Evolutionary conservation across 2,329 filamentous ascomycete genomes (phyloP).

Genomic region (Paramyrothecium sp.): DNA sequence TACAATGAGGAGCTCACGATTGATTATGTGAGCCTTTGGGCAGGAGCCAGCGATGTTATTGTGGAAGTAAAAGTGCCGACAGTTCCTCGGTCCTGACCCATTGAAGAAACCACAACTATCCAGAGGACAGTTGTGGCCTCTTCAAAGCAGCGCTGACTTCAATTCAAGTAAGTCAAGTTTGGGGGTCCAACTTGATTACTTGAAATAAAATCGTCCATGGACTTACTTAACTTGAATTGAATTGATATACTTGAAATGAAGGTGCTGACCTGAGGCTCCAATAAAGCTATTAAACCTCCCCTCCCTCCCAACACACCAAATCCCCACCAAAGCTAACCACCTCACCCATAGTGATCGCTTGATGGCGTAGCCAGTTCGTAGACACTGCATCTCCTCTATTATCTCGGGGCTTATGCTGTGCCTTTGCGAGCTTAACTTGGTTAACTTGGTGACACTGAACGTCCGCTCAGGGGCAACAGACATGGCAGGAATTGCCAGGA

Average conservation of each 20-base stretch:
- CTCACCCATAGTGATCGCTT: constrained; percentile 1
- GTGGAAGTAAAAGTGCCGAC: too few species aligned
- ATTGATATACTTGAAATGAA: constrained; percentile 2
- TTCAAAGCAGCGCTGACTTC: constrained; percentile 2
- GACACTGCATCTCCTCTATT: constrained; percentile 1
- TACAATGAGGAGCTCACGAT: too few species aligned
- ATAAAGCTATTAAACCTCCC: not conserved
- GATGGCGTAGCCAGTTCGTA: constrained; percentile 1
- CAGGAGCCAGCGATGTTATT: too few species aligned
- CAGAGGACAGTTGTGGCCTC: too few species aligned
- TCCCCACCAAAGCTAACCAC: constrained; percentile 1
- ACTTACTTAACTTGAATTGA: constrained; percentile 2
- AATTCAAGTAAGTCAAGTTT: constrained; percentile 1
- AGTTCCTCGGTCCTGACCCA: too few species aligned
- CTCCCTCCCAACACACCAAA: not conserved
- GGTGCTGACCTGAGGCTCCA: not conserved
- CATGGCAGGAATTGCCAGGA: constrained; percentile 2
- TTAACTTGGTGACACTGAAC: constrained; percentile 1
- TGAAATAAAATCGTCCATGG: constrained; percentile 1
- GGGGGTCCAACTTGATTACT: constrained; percentile 1
- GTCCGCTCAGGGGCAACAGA: constrained; percentile 1
- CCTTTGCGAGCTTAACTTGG: constrained; percentile 1
- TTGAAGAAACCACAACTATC: too few species aligned
- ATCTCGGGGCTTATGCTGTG: constrained; percentile 1
- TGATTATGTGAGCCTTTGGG: too few species aligned